Base-by-base conservation (phyloP, 305 asterid species). In the Fraxinus baroniana region DNA sequence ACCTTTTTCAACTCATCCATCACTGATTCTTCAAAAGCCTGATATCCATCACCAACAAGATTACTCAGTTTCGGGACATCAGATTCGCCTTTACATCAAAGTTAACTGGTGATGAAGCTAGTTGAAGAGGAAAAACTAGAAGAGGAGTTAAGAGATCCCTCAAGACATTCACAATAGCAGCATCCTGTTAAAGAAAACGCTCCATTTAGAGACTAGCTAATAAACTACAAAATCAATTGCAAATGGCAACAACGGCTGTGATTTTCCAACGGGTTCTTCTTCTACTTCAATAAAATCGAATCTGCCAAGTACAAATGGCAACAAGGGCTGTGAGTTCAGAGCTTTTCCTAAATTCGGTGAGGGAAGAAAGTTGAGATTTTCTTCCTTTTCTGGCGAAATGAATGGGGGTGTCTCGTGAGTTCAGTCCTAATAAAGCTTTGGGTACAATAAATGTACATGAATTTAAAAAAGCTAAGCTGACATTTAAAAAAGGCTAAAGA, bases 71-170 rank as follows among this genome's bases (percentile, higher is more conserved):
- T 86, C 3, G 93, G 90, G 68, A 70, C 92, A 73, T 86, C 91
- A 17, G 84, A 15, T 76, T 89, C 93, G 76, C 89, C 84, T 81
- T 89, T 39, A 87, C 82, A 66, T 78, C 78, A 77, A 87, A 84
- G 77, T 83, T 70, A 4, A 85, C 78, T 32, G 97, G 88, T 5
- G 92, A 75, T 7, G 90, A 84, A 64, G 85, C 86, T 73, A 92
- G 90, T 85, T 88, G 92, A 76, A 94, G 90, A 35, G 98, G 95
- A 86, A 89, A 72, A 36, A 94, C 92, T 37, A 95, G 82, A 26
- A 95, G 90, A 30, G 99, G 99, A 81, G 92, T 94, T 20, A 95
- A 88, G 74, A 95, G 86, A 86, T 89, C 91, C 4, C 97, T 94
- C 84, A 91, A 89, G 70, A 91, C 94, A 62, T 86, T 87, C 82